Base-by-base conservation (phyloP, 805 yeast species). In the Phaffomyces thermotolerans region DNA sequence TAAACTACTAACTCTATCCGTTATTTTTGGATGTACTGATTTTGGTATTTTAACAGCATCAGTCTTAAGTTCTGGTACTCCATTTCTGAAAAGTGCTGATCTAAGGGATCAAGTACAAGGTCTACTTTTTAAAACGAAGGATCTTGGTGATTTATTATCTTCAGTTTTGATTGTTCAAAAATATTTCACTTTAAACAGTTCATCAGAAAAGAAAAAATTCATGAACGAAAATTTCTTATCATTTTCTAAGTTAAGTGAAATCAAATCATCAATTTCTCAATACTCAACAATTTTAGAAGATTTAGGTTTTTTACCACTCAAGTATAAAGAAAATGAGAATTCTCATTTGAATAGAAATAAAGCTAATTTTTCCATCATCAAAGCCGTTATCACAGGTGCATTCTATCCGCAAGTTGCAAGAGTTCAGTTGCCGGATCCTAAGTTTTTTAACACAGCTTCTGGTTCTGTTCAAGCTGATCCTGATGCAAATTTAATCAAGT, bases 381-480 rank as follows among this genome's bases (percentile, higher is more conserved):
- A 79, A 20, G 76, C 95, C 0, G 71, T 91, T 2, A 64, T 89
- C 17, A 79, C 95, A 0, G 95, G 95, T 3, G 73, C 96, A 0
- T 76, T 81, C 52, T 85, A 83, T 54, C 98, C 98, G 0, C 83
- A 84, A 43, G 68, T 88, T 30, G 90, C 93, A 0, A 71, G 87
- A 48, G 85, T 88, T 4, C 88, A 84, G 54, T 66, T 78, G 18
- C 97, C 98, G 0, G 89, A 87, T 48, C 78, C 90, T 4, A 86
- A 84, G 55, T 91, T 66, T 59, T 65, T 78, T 36, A 74, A 79
- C 32, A 78, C 87, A 2, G 66, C 81, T 30, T 72, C 79, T 0
- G 99, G 99, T 20, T 76, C 97, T 0, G 73, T 91, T 36, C 90
- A 85, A 42, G 71, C 78, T n/a, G 96, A 90, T 53, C 85, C 89